Base-by-base conservation (phyloP, 768 basidiomycete genomes). In the Lepiota venenata region DNA sequence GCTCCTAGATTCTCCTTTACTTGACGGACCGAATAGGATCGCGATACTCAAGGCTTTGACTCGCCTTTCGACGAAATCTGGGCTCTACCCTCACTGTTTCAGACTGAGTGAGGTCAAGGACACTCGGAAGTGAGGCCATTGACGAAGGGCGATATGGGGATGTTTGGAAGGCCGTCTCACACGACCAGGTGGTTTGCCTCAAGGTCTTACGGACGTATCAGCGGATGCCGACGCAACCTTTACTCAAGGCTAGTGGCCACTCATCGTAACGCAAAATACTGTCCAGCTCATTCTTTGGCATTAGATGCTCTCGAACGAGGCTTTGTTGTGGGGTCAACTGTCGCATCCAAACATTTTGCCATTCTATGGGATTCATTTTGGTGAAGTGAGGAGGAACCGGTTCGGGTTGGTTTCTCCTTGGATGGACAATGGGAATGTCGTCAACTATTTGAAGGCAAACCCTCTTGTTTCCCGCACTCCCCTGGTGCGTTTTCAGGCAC, bases 31-130 rank as follows among this genome's bases (percentile, higher is more conserved):
- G 3, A 42, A 56, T 15, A 41, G 53, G 35, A 47, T 39, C 6
- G 25, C 41, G 20, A 47, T 55, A 29, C 53, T 55, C 27, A 47
- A 38, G 48, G 53, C 53, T 18, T 21, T 55, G 11, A 50, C 54
- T 15, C 61, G 61, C 4, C 64, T 73, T 8, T 66, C 65, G 5
- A 54, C 56, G 21, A 60, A 57, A 49, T 66, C 69, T 2, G 61
- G 61, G 5, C 58, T 65, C 4, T 65, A 68, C 48, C 71, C 71
- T 10, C 56, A 63, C 10, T 66, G 66, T 42, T 63, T 71, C 41
- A 51, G 58, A 4, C 58, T 66, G n/a, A 50, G 41, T 14, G 62
- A 52, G 6, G 51, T 66, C 22, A 40, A 55, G n/a, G 16, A 55
- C 48, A 2, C 51, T 59, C 14, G 55, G 58, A 0, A 55, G 59